phyloP scores from a whole-genome alignment of 1,284 basidiomycete species.

The Ceratobasidium sp. region DNA sequence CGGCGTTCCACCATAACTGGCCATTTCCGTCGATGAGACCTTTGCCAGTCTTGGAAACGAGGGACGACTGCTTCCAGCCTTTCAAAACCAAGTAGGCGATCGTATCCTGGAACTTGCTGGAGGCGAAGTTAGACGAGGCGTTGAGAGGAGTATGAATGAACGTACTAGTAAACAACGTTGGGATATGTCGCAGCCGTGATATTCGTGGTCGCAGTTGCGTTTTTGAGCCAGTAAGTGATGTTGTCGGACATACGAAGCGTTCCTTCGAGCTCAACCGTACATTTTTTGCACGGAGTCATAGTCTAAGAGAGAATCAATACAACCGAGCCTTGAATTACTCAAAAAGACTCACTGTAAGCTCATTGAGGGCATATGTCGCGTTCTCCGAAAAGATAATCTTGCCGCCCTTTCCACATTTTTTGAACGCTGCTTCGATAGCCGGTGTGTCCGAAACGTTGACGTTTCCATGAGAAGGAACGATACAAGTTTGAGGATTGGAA shows the following conservation, averaged over 20 bases:
- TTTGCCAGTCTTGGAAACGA: constrained; percentile 43
- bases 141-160: neutral
- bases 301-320: neutral
- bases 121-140: neutral
- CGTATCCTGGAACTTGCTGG: constrained; percentile 41
- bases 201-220: constrained; percentile 29
- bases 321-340: neutral
- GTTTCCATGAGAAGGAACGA: constrained; percentile 41
- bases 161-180: constrained; percentile 41
- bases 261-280: constrained; percentile 44
- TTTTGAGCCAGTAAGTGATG: constrained; percentile 42
- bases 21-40: constrained; percentile 39
- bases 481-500: constrained; percentile 31
- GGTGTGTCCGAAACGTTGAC: constrained; percentile 42
- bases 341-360: constrained; percentile 26
- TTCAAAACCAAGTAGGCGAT: constrained; percentile 41
- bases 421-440: constrained; percentile 43
- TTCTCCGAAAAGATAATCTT: constrained; percentile 43
- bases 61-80: constrained; percentile 36
- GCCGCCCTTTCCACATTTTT: constrained; percentile 45
- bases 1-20: constrained; percentile 41
- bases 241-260: constrained; percentile 41
- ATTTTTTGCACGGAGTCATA: constrained; percentile 43
- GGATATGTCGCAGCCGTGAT: constrained; percentile 42
- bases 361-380: constrained; percentile 42